Conservation (phyloP, 2,329 filamentous ascomycete genomes). For the Alternaria hordeiaustralica region DNA sequence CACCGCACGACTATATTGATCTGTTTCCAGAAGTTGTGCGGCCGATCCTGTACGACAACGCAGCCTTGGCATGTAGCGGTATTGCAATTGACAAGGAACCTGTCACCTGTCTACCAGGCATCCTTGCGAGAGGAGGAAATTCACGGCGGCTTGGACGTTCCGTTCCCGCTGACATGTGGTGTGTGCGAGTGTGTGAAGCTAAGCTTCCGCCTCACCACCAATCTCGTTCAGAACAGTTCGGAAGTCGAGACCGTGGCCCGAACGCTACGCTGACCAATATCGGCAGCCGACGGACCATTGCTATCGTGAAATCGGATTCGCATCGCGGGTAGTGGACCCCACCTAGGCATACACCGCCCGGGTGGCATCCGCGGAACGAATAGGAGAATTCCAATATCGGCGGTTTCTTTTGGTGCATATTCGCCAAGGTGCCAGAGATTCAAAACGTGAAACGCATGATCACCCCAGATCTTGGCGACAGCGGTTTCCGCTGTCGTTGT, state of each 20-base stretch:
- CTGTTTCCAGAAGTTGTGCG: background rate
- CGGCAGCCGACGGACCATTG: background rate
- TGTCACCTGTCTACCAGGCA: background rate
- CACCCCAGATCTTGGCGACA: slow-evolving; percentile 17
- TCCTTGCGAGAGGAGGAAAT: background rate
- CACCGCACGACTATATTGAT: background rate
- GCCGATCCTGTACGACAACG: background rate
- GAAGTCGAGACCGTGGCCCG: background rate
- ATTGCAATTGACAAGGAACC: background rate
- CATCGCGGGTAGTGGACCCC: background rate
- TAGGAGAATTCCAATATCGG: background rate
- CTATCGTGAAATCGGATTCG: background rate
- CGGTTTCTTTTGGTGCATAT: background rate
- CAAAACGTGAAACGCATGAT: slow-evolving; percentile 19
- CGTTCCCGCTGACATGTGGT: background rate
- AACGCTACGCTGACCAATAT: background rate
- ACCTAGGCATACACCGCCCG: background rate
- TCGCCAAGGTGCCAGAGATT: slow-evolving; percentile 2
- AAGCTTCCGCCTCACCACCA: background rate
- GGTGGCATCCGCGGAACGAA: background rate
- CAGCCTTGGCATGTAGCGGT: background rate
- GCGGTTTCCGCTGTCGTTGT: slow-evolving; percentile 1
- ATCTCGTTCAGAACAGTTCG: background rate
- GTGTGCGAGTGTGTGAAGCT: background rate
- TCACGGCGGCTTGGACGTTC: background rate